phyloP scores from a whole-genome alignment of 768 basidiomycete genomes.

The Lactifluus hygrophoroides region DNA sequence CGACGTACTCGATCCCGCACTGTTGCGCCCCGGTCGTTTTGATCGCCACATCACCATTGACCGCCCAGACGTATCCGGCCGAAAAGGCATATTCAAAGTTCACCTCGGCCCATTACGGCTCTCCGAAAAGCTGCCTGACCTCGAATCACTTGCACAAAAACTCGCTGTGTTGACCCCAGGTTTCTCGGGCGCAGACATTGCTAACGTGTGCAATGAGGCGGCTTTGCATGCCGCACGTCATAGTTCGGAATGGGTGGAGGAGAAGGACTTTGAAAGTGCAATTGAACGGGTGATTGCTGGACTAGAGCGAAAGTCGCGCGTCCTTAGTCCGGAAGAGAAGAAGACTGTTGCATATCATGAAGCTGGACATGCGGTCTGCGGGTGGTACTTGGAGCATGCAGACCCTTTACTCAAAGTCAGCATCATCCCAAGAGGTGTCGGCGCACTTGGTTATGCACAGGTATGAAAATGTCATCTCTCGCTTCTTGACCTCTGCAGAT shows the following conservation, averaged over 20 bases:
- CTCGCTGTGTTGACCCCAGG: constrained; percentile 95
- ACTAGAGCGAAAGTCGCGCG: constrained; percentile 89
- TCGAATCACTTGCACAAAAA: constrained; percentile 71
- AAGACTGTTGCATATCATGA: constrained; percentile 98
- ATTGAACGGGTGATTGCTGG: constrained; percentile 98
- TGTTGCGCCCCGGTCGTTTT: constrained; percentile 96
- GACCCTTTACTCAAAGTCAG: constrained; percentile 96
- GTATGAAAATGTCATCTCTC: constrained; percentile 30
- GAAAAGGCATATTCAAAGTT: constrained; percentile 89
- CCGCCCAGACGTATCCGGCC: constrained; percentile 87
- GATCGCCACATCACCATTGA: constrained; percentile 96
- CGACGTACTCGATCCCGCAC: constrained; percentile 90
- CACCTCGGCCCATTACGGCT: constrained; percentile 83
- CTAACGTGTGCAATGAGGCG: constrained; percentile 98
- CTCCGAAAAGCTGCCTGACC: constrained; percentile 40
- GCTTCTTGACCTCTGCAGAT: not conserved
- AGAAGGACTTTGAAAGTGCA: constrained; percentile 89
- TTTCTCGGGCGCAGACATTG: constrained; percentile 98
- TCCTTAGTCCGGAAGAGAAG: constrained; percentile 93
- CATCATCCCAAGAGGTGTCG: constrained; percentile 95
- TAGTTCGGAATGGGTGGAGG: constrained; percentile 65
- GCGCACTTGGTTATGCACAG: constrained; percentile 94
- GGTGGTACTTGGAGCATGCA: constrained; percentile 97
- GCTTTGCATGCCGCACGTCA: constrained; percentile 91
- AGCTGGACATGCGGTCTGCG: constrained; percentile 96